Percentiles rank a stretch among this genome's conserved stretches.
Conservation (phyloP, 331 rosid genomes). For the Acacia concinna region DNA sequence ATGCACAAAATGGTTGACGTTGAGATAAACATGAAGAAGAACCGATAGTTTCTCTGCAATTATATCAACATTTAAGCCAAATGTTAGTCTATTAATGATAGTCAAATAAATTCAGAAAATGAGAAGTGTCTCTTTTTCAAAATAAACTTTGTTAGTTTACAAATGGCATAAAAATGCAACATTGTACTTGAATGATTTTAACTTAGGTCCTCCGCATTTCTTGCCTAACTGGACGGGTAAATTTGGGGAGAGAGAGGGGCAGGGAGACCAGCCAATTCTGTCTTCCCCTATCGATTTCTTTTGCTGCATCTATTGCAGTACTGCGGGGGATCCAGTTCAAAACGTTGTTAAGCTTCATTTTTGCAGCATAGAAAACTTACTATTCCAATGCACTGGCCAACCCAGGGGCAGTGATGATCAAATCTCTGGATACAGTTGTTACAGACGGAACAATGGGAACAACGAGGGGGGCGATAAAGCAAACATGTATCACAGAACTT, state of each 20-base stretch:
- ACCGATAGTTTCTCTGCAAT: constrained; percentile 90
- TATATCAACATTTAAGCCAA: constrained; percentile 19
- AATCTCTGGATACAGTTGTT: constrained; percentile 95
- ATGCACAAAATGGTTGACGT: constrained; percentile 84
- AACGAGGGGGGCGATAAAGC: constrained; percentile 91
- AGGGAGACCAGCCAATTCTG: background rate
- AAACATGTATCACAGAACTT: constrained; percentile 94
- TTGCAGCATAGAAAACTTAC: constrained; percentile 51
- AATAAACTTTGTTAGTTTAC: background rate
- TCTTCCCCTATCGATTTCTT: background rate
- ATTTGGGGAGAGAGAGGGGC: background rate
- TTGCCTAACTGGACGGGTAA: background rate
- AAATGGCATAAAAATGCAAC: constrained; percentile 26
- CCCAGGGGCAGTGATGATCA: constrained; percentile 99
- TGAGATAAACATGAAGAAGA: constrained; percentile 86
- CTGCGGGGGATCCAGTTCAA: background rate
- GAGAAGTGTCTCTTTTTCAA: background rate
- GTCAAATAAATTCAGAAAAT: constrained; percentile 26
- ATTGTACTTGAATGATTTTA: constrained; percentile 4
- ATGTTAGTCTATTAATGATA: constrained; percentile 19
- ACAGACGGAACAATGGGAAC: constrained; percentile 97
- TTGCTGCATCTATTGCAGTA: background rate
- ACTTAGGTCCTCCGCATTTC: background rate
- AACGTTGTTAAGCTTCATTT: background rate
- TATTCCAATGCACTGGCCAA: constrained; percentile 95